Base-by-base conservation (phyloP, 2,329 filamentous ascomycete species). In the Neonectria magnoliae region DNA sequence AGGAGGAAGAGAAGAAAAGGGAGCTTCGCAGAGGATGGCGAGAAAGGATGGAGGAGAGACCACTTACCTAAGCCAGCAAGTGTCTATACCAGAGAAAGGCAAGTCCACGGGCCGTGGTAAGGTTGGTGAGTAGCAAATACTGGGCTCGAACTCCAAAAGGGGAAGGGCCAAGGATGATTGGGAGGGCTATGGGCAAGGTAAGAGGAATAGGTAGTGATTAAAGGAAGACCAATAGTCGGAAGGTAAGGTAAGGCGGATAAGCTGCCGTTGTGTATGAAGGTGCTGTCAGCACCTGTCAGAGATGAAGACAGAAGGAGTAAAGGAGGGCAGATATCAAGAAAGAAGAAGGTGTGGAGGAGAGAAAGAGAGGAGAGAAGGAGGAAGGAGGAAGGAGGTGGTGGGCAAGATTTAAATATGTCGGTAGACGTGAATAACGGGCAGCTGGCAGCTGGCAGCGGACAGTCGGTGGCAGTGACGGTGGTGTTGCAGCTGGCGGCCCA, bases 1-100 rank as follows among this genome's bases (percentile, higher is more conserved):
- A 45, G 51, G 18, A 42, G 45, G 62, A 53, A 38, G 29, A 60
- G 57, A 52, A 59, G 47, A 59, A 58, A 60, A 64, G 41, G 51
- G 57, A 27, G 48, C 57, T 33, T 29, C 9, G n/a, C 44, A 56
- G 48, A 57, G n/a, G 52, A 63, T 11, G 41, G 33, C 45, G 52
- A 57, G 50, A 65, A 50, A 36, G 33, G 42, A 47, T 44, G 29
- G 57, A 52, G 48, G 53, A 48, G 45, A 20, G 29, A 57, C 60
- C 61, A 67, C 71, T 69, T 73, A 73, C 71, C 71, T 65, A 65
- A 70, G 50, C 53, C 51, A 68, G 62, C 36, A 64, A 65, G 69
- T 61, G 36, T 41, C 16, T 33, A 54, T 62, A 52, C 62, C 57
- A 38, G 47, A 48, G 63, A 59, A 62, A 65, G 59, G 63, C n/a